Evolutionary conservation across 192 early-diverging fungal species (phyloP), one percentile per base, ranked within the genome.

Genomic region (Rhizophagus sp.): DNA sequence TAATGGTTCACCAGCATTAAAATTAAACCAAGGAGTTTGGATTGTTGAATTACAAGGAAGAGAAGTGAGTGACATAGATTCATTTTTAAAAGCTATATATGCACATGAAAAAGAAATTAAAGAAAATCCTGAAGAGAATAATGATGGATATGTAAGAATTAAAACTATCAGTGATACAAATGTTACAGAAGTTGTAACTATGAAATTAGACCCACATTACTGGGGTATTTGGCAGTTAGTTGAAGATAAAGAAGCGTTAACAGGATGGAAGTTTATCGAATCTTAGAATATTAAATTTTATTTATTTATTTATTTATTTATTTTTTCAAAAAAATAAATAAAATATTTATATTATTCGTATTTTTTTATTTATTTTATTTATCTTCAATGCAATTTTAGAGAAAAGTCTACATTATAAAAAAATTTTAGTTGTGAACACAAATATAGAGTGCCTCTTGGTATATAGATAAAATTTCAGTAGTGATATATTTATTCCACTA

Each of bases 161-260:
- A 90, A 90, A 84, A 90, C 87, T 6, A 83, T 88, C 12, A 84
- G 84, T 10, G 80, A 86, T 9, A 89, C 84, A 68, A 88, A 88
- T 39, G 88, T 88, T 49, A 88, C 91, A 0, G 85, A 88, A 15
- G 91, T 94, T 25, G 89, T 93, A 62, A 92, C 92, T 27, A 82
- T 94, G 79, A 91, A 93, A 52, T 62, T 94, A 39, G 93, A 93
- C 85, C 84, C 90, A 34, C 91, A 92, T 81, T 94, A 93, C 82
- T 94, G 93, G 93, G 88, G 88, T 9, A 87, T 91, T 0, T 92
- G 91, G 86, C 88, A 92, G 78, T 83, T 94, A 47, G 71, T 91
- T 33, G 85, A 82, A n/a, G 89, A 90, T 66, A 78, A 86, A 3
- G 52, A 65, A 17, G 64, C 85, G 19, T 67, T 81, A 7, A 82